These are phyloP conservation scores for Hypericum androsaemum DNA, from an alignment of 345 rosid species.

Conservation along the genomic window DNA sequence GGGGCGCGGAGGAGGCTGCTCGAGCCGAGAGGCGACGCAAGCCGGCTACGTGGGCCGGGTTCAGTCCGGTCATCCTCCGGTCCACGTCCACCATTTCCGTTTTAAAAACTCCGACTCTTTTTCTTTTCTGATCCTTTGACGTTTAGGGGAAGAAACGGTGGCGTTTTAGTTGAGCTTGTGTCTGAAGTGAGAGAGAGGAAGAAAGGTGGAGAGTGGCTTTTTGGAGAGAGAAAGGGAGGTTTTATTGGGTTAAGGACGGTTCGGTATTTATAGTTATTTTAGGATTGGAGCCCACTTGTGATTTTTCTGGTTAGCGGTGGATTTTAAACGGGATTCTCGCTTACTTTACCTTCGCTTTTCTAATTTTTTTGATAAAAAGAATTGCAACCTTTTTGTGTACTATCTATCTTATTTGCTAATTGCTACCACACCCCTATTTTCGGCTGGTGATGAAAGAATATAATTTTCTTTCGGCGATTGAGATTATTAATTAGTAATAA, in stretches of 20 bases:
- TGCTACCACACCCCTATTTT: no score
- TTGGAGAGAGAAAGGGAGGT: not conserved
- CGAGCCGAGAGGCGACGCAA: slow-evolving; percentile 91
- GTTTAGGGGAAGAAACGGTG: not conserved
- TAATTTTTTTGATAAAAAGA: no score
- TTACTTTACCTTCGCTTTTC: no score
- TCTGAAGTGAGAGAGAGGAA: not conserved
- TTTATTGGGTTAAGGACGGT: not conserved
- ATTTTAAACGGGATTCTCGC: no score
- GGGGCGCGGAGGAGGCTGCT: slow-evolving; percentile 62
- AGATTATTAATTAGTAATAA: no score
- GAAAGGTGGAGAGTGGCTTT: not conserved
- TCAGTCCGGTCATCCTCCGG: slow-evolving; percentile 83
- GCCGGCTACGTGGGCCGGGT: slow-evolving; percentile 84
- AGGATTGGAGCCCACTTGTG: slow-evolving; percentile 20
- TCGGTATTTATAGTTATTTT: slow-evolving; percentile 29
- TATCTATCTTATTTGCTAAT: no score
- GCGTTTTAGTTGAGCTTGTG: not conserved
- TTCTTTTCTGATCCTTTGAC: not conserved
- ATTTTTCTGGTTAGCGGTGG: slow-evolving; percentile 9
- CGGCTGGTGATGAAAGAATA: no score
- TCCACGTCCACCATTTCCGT: slow-evolving; percentile 84
- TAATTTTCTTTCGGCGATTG: no score
- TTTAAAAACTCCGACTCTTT: no score
- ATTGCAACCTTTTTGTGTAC: no score